Evolutionary conservation across 1,139 yeast species (phyloP), one percentile per base, ranked within the genome.

Genomic region (Debaryomycetaceae sp.): DNA sequence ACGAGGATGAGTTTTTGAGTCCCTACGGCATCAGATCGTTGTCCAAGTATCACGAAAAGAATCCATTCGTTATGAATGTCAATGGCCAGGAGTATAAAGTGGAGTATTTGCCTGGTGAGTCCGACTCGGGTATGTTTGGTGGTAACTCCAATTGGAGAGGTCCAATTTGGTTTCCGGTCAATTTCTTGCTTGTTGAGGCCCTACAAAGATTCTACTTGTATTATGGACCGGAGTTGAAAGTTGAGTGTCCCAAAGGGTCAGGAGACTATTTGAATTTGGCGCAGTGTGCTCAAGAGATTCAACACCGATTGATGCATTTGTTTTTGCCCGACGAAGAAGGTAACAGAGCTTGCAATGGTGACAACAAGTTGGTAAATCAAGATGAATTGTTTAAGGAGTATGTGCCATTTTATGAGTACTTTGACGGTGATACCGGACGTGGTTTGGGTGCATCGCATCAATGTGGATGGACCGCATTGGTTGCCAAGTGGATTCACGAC

Each of bases 61-160:
- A 89, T 51, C 97, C 96, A 3, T 88, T 82, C 50, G 74, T 76
- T 34, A 85, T 88, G 94, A 73, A 81, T 40, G 96, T 88, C 31
- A 72, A 85, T 53, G 95, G 95, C 11, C 71, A 79, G 43, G 66
- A 70, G 29, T 89, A 82, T 56, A 64, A 66, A 23, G 95, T 89
- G 21, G 77, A 75, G 40, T 89, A 89, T 56, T 74, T 88, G 36
- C 86, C 96, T 2, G 97, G 95, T 14, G 97, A 89, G 55, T 83
- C 95, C 14, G 93, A 86, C 51, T 82, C 95, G 3, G 96, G 96
- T 8, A 75, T 89, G 76, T 89, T 89, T 70, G 97, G 97, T 35
- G 97, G 97, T 43, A 89, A 89, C 53, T 86, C 96, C 18, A 89
- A 88, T 58, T 89, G 97, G 97, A 73, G 97, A 58, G 97, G 97